Percentiles rank a stretch among this genome's conserved stretches.
Evolutionary conservation across 352 stramenopile genomes (phyloP).

Genomic region (Phytophthora aleatoria): DNA sequence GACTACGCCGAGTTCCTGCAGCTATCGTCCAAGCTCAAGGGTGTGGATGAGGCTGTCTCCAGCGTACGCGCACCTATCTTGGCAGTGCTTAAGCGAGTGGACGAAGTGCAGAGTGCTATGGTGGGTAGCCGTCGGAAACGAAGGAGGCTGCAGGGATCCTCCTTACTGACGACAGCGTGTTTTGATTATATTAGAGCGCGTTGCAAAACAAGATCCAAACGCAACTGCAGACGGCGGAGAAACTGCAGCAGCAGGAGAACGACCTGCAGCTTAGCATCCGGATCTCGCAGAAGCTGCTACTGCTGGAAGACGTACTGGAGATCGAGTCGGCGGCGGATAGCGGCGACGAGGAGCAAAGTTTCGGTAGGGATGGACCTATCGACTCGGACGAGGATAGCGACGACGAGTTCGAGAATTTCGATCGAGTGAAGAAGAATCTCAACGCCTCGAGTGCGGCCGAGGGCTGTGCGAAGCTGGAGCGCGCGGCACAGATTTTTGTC

Average conservation of each 20-base stretch:
- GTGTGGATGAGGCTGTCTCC: conserved; percentile 84
- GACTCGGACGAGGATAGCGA: conserved; percentile 42
- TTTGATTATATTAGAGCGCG: conserved; percentile 34
- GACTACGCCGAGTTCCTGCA: conserved; percentile 91
- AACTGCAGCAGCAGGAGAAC: conserved; percentile 51
- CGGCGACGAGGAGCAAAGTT: conserved; percentile 22
- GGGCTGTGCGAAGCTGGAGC: conserved; percentile 75
- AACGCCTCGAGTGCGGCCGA: conserved; percentile 50
- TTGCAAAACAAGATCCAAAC: conserved; percentile 60
- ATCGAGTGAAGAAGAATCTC: conserved; percentile 45
- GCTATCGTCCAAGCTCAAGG: conserved; percentile 87
- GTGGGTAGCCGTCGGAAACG: conserved; percentile 33
- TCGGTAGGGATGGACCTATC: conserved; percentile 3
- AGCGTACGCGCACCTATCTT: conserved; percentile 75
- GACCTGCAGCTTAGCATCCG: conserved; percentile 68
- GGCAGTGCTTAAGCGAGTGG: conserved; percentile 79
- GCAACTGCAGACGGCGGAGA: conserved; percentile 47
- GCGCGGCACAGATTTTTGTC: conserved; percentile 73
- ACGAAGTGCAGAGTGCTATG: conserved; percentile 67
- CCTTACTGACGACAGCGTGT: conserved; percentile 6
- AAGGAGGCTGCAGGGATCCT: background rate
- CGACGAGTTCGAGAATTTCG: conserved; percentile 80
- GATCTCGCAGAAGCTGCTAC: conserved; percentile 77
- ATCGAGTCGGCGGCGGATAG: conserved; percentile 46
- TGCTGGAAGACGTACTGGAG: conserved; percentile 80